Conservation (phyloP, 2,329 filamentous ascomycete species). For the Colletotrichum spinosum region DNA sequence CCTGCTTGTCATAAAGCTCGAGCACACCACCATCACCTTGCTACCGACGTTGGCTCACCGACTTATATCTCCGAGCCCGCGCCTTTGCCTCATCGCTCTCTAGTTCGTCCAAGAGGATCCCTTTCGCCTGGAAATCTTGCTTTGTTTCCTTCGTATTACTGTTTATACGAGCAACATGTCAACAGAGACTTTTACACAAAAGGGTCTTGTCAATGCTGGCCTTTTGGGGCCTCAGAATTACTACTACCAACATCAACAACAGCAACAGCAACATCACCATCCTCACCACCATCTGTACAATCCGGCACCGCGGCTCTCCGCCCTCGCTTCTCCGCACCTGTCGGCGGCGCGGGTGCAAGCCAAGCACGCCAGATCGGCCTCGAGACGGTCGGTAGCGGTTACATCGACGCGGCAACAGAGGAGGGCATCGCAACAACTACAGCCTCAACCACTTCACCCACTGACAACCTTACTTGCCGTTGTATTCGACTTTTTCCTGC, state of each 20-base stretch:
- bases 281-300: constrained; percentile 27
- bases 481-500: constrained; percentile 28
- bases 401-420: constrained; percentile 24
- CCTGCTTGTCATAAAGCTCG: constrained; percentile 37
- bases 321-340: constrained; percentile 25
- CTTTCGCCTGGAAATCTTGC: background rate
- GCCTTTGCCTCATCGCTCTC: constrained; percentile 13
- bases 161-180: constrained; percentile 24
- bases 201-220: constrained; percentile 32
- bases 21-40: constrained; percentile 27
- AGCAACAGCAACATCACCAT: constrained; percentile 15
- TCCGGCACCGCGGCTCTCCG: constrained; percentile 33
- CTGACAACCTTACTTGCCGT: constrained; percentile 26
- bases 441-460: constrained; percentile 25
- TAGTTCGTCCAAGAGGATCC: constrained; percentile 19
- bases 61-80: constrained; percentile 35
- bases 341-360: constrained; percentile 19
- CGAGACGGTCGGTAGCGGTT: constrained; percentile 16
- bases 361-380: constrained; percentile 26
- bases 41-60: constrained; percentile 21
- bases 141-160: background rate
- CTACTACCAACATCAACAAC: constrained; percentile 25
- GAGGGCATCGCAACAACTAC: constrained; percentile 19
- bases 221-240: constrained; percentile 35
- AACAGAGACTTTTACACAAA: constrained; percentile 35